phyloP scores from a whole-genome alignment of 116 monocot genomes.

The Phalaenopsis hybrid region DNA sequence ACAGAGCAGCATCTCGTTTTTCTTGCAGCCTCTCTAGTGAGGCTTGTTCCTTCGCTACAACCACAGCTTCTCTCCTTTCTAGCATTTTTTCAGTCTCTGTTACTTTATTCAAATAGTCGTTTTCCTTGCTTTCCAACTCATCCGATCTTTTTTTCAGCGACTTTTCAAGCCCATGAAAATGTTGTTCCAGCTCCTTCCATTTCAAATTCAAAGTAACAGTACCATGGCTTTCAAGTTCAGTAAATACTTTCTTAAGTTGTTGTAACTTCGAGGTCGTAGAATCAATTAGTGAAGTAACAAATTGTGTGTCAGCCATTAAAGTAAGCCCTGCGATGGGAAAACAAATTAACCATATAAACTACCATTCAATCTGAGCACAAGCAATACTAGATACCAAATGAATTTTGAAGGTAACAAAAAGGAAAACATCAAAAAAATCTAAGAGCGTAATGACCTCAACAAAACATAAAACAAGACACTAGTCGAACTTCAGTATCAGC shows the following conservation, averaged over 20 bases:
- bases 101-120: slow-evolving; percentile 48
- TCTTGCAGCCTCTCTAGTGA: slow-evolving; percentile 67
- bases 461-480: neutral
- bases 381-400: neutral
- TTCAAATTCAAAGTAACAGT: slow-evolving; percentile 71
- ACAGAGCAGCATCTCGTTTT: slow-evolving; percentile 68
- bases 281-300: slow-evolving; percentile 65
- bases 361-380: too few species aligned
- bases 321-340: slow-evolving; percentile 15
- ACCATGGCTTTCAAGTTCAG: slow-evolving; percentile 81
- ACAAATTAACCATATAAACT: neutral
- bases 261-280: slow-evolving; percentile 79
- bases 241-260: slow-evolving; percentile 75
- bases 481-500: neutral
- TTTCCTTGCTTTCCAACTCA: slow-evolving; percentile 70
- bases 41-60: slow-evolving; percentile 71
- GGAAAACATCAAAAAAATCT: neutral
- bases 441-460: neutral
- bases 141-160: slow-evolving; percentile 62
- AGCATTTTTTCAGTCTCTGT: slow-evolving; percentile 51
- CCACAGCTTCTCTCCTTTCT: slow-evolving; percentile 53
- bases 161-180: slow-evolving; percentile 85
- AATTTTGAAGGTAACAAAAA: neutral
- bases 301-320: slow-evolving; percentile 63
- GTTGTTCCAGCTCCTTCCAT: slow-evolving; percentile 95